Evolutionary conservation across 2,329 filamentous ascomycete genomes (phyloP).

Genomic region (Fragosphaeria purpurea): DNA sequence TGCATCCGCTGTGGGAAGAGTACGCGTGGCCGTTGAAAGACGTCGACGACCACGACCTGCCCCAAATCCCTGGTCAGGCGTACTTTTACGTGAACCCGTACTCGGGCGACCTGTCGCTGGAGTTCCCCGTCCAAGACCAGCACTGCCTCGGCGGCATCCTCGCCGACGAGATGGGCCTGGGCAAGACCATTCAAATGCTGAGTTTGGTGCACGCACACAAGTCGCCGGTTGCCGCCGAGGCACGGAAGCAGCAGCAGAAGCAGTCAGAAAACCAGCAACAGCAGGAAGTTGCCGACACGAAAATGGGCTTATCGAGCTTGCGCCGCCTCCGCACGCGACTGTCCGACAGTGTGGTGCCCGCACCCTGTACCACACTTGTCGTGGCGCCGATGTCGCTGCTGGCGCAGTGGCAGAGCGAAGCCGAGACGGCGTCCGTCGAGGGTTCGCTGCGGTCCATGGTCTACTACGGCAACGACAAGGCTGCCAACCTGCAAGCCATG

Average conservation of each 20-base stretch:
- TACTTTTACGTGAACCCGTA: slow-evolving; percentile 96
- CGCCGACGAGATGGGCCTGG: slow-evolving; percentile 94
- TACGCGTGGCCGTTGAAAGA: slow-evolving; percentile 85
- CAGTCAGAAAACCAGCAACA: not conserved
- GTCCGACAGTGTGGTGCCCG: slow-evolving; percentile 44
- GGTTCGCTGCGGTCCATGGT: slow-evolving; percentile 76
- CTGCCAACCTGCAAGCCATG: slow-evolving; percentile 63
- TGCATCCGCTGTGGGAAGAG: slow-evolving; percentile 97
- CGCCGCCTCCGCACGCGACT: slow-evolving; percentile 23
- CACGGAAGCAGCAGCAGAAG: slow-evolving; percentile 20
- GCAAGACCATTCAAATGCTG: slow-evolving; percentile 98
- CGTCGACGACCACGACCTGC: slow-evolving; percentile 68
- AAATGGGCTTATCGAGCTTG: slow-evolving; percentile 32
- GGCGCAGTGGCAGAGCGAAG: slow-evolving; percentile 95
- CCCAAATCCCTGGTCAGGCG: slow-evolving; percentile 51
- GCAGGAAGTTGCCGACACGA: slow-evolving; percentile 11
- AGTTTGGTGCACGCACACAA: slow-evolving; percentile 81
- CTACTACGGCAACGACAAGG: slow-evolving; percentile 87
- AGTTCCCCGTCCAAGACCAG: slow-evolving; percentile 90
- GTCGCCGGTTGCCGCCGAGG: slow-evolving; percentile 39
- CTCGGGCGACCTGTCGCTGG: slow-evolving; percentile 81
- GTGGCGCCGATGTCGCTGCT: slow-evolving; percentile 95
- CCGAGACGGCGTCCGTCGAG: slow-evolving; percentile 75
- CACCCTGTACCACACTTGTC: slow-evolving; percentile 84
- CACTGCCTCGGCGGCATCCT: slow-evolving; percentile 88